Evolutionary conservation across 257 asterid genomes (phyloP).

Genomic region (Nicotiana tabacum): DNA sequence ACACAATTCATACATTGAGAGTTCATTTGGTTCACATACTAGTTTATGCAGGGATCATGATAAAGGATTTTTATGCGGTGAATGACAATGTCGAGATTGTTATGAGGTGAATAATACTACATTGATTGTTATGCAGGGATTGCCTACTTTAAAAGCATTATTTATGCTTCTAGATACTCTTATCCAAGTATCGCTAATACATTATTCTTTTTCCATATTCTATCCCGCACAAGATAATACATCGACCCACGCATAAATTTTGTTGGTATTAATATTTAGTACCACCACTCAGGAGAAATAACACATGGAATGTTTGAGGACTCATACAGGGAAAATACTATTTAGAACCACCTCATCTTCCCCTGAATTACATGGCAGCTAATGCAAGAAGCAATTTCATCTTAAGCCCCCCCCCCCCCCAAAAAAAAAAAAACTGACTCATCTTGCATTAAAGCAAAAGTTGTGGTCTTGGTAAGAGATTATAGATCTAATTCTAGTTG

Average conservation of each 20-base stretch:
- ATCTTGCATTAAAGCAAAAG: neutral
- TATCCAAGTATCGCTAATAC: neutral
- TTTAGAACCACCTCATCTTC: neutral
- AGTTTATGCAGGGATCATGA: neutral
- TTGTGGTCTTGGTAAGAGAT: neutral
- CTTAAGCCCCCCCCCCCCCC: neutral
- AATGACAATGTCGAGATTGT: neutral
- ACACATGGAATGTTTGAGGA: neutral
- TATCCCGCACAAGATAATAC: neutral
- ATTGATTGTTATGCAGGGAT: too few relatives aligned
- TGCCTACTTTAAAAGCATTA: neutral
- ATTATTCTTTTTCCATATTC: neutral
- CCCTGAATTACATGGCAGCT: neutral
- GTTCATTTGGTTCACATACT: neutral
- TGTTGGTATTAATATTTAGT: neutral
- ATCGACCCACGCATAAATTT: neutral
- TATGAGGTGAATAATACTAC: neutral
- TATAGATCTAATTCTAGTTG: neutral
- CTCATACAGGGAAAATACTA: neutral
- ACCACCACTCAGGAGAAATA: neutral
- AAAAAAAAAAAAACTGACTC: neutral
- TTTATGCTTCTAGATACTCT: neutral
- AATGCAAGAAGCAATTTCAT: neutral
- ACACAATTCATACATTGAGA: neutral
- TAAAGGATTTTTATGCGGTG: neutral